Conservation (phyloP, 106 monocot species). For the Dioscorea zingiberensis region DNA sequence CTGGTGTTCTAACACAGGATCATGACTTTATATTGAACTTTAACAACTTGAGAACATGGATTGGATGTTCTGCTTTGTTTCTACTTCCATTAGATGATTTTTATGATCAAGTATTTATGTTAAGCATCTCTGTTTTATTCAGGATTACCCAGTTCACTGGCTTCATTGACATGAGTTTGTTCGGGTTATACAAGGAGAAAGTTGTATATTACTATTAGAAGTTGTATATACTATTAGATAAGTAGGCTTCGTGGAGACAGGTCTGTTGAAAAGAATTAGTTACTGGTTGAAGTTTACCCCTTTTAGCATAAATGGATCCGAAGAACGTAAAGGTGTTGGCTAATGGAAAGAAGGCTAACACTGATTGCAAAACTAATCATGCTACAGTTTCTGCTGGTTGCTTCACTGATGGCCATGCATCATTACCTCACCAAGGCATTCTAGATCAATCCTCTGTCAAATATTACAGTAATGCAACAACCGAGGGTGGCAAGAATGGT, state of each 20-base stretch:
- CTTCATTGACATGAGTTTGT: conserved; percentile 14
- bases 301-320: conserved; percentile 43
- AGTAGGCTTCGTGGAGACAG: conserved; percentile 33
- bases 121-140: not conserved
- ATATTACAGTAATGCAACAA: not conserved
- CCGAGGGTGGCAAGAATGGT: conserved; percentile 2
- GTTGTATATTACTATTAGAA: not conserved
- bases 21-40: no score
- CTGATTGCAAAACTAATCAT: conserved; percentile 36
- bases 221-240: conserved; percentile 17
- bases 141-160: not conserved
- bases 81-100: no score
- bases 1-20: no score
- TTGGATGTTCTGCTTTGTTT: no score
- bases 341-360: conserved; percentile 14
- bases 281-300: conserved; percentile 22
- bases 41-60: no score
- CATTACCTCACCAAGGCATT: not conserved
- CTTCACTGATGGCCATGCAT: conserved; percentile 4
- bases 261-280: conserved; percentile 33
- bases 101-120: no score
- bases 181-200: not conserved
- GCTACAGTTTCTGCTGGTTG: conserved; percentile 6
- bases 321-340: conserved; percentile 49
- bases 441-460: not conserved